Evolutionary conservation across 768 basidiomycete species (phyloP).

Genomic region (Termitomyces sp.): DNA sequence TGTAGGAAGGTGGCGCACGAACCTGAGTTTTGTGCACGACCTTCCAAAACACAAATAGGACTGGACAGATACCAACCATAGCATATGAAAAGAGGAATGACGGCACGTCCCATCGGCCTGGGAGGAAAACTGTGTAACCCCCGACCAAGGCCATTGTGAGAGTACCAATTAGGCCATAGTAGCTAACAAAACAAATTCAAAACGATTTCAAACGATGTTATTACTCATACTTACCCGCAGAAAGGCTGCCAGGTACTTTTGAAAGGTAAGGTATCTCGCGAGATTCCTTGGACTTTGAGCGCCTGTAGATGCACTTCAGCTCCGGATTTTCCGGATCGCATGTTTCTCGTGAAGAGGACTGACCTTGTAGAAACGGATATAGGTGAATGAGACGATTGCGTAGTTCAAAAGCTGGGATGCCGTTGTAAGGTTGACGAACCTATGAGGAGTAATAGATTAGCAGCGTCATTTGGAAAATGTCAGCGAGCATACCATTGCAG

Average conservation of each 20-base stretch:
- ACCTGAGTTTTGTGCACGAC: slow-evolving; percentile 38
- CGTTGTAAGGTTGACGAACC: slow-evolving; percentile 48
- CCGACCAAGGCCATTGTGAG: slow-evolving; percentile 44
- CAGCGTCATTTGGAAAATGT: not conserved
- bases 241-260: slow-evolving; percentile 50
- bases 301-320: slow-evolving; percentile 25
- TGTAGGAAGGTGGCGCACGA: slow-evolving; percentile 1
- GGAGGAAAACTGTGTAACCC: slow-evolving; percentile 50
- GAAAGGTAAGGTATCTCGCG: slow-evolving; percentile 41
- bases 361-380: slow-evolving; percentile 45
- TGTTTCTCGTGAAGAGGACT: slow-evolving; percentile 7
- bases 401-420: slow-evolving; percentile 47
- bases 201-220: not conserved
- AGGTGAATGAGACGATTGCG: slow-evolving; percentile 44
- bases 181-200: slow-evolving; percentile 17
- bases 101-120: slow-evolving; percentile 44
- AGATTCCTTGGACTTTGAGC: slow-evolving; percentile 40
- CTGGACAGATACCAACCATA: slow-evolving; percentile 39
- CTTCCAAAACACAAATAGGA: slow-evolving; percentile 45
- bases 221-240: slow-evolving; percentile 32
- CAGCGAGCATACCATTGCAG: slow-evolving; percentile 36
- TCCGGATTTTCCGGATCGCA: not conserved
- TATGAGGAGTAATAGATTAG: slow-evolving; percentile 11
- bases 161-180: slow-evolving; percentile 42
- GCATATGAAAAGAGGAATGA: slow-evolving; percentile 49